Percentiles rank a stretch among this genome's conserved stretches.
Conservation (phyloP, 306 rosid species). For the Glycine tomentella region DNA sequence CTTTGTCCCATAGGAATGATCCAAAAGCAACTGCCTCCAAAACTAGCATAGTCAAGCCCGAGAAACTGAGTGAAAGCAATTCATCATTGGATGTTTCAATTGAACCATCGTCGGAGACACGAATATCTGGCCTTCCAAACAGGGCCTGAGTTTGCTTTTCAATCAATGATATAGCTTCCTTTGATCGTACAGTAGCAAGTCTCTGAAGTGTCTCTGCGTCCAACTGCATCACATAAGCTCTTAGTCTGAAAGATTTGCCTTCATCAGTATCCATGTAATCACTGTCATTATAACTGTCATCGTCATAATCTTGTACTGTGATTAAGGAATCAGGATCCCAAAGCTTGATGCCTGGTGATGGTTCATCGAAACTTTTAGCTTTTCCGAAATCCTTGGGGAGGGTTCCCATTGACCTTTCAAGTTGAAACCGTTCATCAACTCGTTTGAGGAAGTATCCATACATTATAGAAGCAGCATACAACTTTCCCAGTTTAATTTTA, state of each 20-base stretch:
- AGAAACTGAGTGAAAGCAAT: constrained; percentile 65
- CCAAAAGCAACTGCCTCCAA: constrained; percentile 90
- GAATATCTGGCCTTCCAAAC: constrained; percentile 84
- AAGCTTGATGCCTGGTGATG: constrained; percentile 65
- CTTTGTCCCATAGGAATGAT: constrained; percentile 88
- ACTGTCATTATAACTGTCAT: constrained; percentile 45
- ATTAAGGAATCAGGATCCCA: constrained; percentile 97
- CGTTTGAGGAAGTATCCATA: constrained; percentile 95
- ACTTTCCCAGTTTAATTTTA: constrained; percentile 91
- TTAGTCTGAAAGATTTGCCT: constrained; percentile 58
- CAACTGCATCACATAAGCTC: constrained; percentile 88
- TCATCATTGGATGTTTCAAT: constrained; percentile 72
- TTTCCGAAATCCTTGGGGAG: constrained; percentile 72
- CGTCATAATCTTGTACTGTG: constrained; percentile 58
- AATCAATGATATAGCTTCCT: constrained; percentile 91
- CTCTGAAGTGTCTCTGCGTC: constrained; percentile 87
- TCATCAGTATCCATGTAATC: constrained; percentile 51
- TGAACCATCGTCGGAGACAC: constrained; percentile 72
- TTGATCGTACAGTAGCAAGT: constrained; percentile 85
- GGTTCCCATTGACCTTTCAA: constrained; percentile 81
- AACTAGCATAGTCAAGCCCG: constrained; percentile 83
- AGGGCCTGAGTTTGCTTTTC: constrained; percentile 95
- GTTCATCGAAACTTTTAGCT: constrained; percentile 57
- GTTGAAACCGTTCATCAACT: constrained; percentile 94
- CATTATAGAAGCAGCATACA: constrained; percentile 98